These are phyloP conservation scores for Paecilomyces sp. DNA, from an alignment of 2,329 filamentous ascomycete genomes.

Conservation along the genomic window DNA sequence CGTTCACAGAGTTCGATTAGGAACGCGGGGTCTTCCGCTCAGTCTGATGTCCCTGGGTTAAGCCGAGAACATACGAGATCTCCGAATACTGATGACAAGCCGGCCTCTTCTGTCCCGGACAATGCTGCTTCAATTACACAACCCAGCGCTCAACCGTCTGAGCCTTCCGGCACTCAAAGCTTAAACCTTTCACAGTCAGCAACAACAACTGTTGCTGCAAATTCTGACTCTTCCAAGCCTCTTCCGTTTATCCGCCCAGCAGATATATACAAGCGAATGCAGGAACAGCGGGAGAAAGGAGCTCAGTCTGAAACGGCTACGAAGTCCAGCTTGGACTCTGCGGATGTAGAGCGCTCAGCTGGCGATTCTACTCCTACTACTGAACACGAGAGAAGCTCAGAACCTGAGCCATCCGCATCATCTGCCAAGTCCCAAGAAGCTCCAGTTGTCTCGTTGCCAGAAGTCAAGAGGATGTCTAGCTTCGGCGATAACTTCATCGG, in stretches of 20 bases:
- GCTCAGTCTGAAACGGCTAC: slow-evolving; percentile 51
- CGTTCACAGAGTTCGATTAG: slow-evolving; percentile 17
- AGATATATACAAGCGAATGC: slow-evolving; percentile 68
- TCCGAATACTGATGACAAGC: neutral
- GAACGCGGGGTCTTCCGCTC: neutral
- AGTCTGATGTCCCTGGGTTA: neutral
- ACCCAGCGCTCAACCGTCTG: neutral
- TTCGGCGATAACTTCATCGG: slow-evolving; percentile 22
- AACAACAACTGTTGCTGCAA: slow-evolving; percentile 6
- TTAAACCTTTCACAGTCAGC: neutral
- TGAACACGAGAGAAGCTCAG: neutral
- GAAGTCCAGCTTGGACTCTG: slow-evolving; percentile 50
- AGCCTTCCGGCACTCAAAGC: neutral
- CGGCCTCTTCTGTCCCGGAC: neutral
- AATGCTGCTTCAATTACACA: neutral
- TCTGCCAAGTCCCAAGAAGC: slow-evolving; percentile 3
- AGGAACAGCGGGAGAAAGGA: slow-evolving; percentile 56
- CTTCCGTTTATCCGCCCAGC: slow-evolving; percentile 63
- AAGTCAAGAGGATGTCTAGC: slow-evolving; percentile 36
- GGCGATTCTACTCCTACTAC: neutral
- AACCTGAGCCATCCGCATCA: neutral
- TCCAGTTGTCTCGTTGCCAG: slow-evolving; percentile 28
- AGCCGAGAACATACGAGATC: neutral
- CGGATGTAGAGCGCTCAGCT: slow-evolving; percentile 9
- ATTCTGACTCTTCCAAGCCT: slow-evolving; percentile 40